These are phyloP conservation scores for Suillus alpinus DNA, from an alignment of 768 basidiomycete species.

Conservation along the genomic window DNA sequence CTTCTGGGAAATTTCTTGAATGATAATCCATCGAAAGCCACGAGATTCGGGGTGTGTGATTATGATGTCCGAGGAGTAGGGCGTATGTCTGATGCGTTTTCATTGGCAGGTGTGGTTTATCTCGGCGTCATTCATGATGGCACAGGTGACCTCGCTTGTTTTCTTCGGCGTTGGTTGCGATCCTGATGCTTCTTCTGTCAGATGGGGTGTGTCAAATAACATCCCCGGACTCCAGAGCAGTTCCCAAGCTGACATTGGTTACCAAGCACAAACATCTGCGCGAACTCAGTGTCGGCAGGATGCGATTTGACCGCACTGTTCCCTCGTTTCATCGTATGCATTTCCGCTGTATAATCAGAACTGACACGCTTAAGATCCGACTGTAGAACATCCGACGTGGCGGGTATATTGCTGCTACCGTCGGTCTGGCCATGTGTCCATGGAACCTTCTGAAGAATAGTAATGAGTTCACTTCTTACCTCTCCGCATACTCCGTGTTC, in stretches of 20 bases:
- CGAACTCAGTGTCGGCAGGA: slow-evolving; percentile 80
- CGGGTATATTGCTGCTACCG: slow-evolving; percentile 77
- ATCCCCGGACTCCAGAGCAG: slow-evolving; percentile 17
- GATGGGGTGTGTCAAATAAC: slow-evolving; percentile 24
- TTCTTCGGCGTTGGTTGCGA: background rate
- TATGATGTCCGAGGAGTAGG: background rate
- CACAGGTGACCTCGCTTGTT: slow-evolving; percentile 44
- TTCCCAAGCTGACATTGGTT: slow-evolving; percentile 4
- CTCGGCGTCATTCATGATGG: slow-evolving; percentile 73
- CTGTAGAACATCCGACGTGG: slow-evolving; percentile 77
- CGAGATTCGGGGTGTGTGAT: slow-evolving; percentile 56
- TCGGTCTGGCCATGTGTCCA: slow-evolving; percentile 73
- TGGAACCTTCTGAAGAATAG: slow-evolving; percentile 75
- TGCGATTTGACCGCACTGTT: slow-evolving; percentile 78
- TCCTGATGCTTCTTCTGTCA: slow-evolving; percentile 8
- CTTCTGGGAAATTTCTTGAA: slow-evolving; percentile 69
- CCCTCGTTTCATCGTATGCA: slow-evolving; percentile 68
- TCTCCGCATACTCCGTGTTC: slow-evolving; percentile 81
- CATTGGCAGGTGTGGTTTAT: slow-evolving; percentile 71
- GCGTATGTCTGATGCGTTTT: background rate
- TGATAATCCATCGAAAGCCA: slow-evolving; percentile 55
- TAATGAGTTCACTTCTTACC: slow-evolving; percentile 76
- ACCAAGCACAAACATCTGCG: slow-evolving; percentile 71
- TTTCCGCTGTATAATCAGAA: background rate
- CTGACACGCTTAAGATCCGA: background rate